Conservation (phyloP, 2,329 filamentous ascomycete genomes). For the Aspergillus sp. region DNA sequence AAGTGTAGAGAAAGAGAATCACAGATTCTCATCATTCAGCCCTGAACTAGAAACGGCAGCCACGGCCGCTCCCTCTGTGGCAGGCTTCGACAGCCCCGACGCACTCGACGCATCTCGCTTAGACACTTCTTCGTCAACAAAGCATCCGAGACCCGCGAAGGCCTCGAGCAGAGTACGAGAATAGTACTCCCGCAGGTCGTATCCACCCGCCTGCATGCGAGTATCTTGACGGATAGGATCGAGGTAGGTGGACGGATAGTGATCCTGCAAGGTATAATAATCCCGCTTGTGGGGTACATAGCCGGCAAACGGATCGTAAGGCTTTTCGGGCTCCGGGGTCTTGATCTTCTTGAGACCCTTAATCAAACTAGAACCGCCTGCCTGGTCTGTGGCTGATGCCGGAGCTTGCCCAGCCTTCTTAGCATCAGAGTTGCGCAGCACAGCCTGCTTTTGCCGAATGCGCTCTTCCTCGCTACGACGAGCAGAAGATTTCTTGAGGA, state of each 20-base stretch:
- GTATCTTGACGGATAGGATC: constrained; percentile 58
- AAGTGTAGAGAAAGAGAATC: not conserved
- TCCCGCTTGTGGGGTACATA: constrained; percentile 53
- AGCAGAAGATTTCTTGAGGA: constrained; percentile 64
- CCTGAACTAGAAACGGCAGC: constrained; percentile 12
- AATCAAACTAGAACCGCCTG: constrained; percentile 47
- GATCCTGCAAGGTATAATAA: constrained; percentile 60
- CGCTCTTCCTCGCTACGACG: constrained; percentile 47
- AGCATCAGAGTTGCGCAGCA: constrained; percentile 27
- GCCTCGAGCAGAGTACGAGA: constrained; percentile 75
- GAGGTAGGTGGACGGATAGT: constrained; percentile 69
- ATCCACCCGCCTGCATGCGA: constrained; percentile 68
- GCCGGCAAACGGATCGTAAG: constrained; percentile 85
- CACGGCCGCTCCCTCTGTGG: constrained; percentile 23
- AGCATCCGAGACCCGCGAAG: constrained; percentile 80
- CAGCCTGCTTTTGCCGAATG: constrained; percentile 39
- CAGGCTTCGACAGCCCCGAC: constrained; percentile 13
- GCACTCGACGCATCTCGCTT: constrained; percentile 19
- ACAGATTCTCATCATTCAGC: not conserved
- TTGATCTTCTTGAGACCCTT: constrained; percentile 66
- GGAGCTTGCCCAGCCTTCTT: constrained; percentile 17
- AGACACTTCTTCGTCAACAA: constrained; percentile 65
- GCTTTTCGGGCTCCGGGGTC: constrained; percentile 56
- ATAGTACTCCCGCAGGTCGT: constrained; percentile 74
- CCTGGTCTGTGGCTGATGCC: constrained; percentile 13